Evolutionary conservation across 2,329 filamentous ascomycete species (phyloP).

Genomic region (Cladosporium phlei): DNA sequence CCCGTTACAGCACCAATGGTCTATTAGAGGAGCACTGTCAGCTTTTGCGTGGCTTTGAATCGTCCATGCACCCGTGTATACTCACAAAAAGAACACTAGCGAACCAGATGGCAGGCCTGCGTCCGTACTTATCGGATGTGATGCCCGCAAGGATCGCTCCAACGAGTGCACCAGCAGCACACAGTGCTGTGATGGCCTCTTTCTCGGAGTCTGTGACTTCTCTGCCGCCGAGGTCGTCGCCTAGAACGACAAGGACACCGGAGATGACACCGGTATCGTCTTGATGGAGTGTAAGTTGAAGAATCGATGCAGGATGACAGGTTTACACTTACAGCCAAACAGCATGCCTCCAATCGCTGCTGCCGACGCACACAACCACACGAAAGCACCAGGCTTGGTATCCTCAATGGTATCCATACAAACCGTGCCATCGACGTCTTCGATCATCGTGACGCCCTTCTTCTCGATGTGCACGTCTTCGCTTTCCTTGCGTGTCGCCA

Average conservation of each 20-base stretch:
- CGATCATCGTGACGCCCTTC: conserved; percentile 4
- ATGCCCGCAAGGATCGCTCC: conserved; percentile 11
- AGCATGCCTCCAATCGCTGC: conserved; percentile 20
- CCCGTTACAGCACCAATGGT: no score
- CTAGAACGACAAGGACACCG: conserved; percentile 16
- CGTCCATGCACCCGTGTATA: background rate
- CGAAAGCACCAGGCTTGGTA: conserved; percentile 17
- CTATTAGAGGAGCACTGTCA: background rate
- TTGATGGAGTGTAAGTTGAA: background rate
- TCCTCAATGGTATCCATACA: conserved; percentile 19
- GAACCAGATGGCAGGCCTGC: conserved; percentile 58
- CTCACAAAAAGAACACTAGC: conserved; percentile 63
- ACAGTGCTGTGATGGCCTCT: conserved; percentile 16
- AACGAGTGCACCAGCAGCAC: conserved; percentile 14
- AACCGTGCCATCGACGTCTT: conserved; percentile 9
- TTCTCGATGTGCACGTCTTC: conserved; percentile 3
- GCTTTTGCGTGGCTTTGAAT: background rate
- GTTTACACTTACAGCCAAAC: conserved; percentile 13
- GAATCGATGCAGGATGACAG: no score
- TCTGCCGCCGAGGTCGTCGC: background rate
- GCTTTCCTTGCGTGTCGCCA: conserved; percentile 3
- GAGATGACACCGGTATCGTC: conserved; percentile 19
- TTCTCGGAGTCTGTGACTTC: conserved; percentile 13
- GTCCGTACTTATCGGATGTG: conserved; percentile 39
- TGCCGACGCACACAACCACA: conserved; percentile 18